Evolutionary conservation across 2,329 filamentous ascomycete species (phyloP).

Genomic region (Xylariaceae sp.): DNA sequence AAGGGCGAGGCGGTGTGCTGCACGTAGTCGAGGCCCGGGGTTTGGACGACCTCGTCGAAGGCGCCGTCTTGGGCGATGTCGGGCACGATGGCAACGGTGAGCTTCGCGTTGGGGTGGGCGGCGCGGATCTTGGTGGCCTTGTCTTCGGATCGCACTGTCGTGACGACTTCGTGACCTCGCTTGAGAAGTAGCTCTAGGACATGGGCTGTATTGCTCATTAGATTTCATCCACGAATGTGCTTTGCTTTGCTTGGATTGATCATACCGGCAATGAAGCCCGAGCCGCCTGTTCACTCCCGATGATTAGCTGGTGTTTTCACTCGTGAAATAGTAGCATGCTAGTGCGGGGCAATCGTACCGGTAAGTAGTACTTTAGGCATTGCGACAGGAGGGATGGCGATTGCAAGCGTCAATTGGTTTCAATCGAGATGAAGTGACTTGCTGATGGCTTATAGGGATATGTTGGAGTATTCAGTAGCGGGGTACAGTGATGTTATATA

Average conservation of each 20-base stretch:
- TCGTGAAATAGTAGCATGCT: neutral
- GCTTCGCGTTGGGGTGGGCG: constrained; percentile 42
- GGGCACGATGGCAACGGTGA: constrained; percentile 59
- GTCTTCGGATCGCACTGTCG: constrained; percentile 50
- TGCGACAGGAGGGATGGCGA: constrained; percentile 6
- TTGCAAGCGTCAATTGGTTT: too few relatives aligned
- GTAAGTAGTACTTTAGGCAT: constrained; percentile 46
- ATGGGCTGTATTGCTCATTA: constrained; percentile 37
- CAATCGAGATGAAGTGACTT: too few relatives aligned
- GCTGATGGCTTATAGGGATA: too few relatives aligned
- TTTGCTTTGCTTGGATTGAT: neutral
- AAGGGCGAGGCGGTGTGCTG: constrained; percentile 60
- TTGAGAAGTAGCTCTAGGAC: constrained; percentile 50
- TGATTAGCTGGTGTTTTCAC: constrained; percentile 3
- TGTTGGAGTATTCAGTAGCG: too few relatives aligned
- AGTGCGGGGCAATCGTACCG: constrained; percentile 26
- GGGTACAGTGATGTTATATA: too few relatives aligned
- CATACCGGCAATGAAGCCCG: constrained; percentile 48
- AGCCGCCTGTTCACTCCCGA: constrained; percentile 34
- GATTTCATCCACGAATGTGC: neutral
- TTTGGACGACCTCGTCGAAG: constrained; percentile 59
- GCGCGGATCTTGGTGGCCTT: constrained; percentile 49
- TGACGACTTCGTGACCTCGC: constrained; percentile 47
- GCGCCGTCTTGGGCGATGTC: constrained; percentile 72
- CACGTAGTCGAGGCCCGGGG: constrained; percentile 49